Evolutionary conservation across 352 stramenopile genomes (phyloP).

Genomic region (Globisporangium radiosum): DNA sequence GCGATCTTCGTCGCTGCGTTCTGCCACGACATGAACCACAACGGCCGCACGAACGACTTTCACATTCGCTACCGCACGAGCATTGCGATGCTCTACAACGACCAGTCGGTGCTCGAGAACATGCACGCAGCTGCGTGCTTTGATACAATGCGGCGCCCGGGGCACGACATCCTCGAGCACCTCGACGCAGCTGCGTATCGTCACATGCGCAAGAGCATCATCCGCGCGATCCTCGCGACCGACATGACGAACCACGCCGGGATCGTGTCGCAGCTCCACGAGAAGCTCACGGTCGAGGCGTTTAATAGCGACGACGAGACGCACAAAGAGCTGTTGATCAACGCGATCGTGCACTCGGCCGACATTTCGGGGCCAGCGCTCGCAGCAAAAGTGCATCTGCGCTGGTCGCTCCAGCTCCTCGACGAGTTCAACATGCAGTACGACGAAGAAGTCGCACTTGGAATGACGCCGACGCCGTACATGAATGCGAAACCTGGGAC

Average conservation of each 20-base stretch:
- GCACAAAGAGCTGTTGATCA: constrained; percentile 59
- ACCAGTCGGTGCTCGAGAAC: constrained; percentile 86
- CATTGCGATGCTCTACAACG: constrained; percentile 83
- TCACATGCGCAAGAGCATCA: constrained; percentile 62
- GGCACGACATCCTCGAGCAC: constrained; percentile 61
- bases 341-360: constrained; percentile 71
- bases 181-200: constrained; percentile 29
- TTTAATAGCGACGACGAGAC: constrained; percentile 46
- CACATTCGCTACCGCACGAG: constrained; percentile 70
- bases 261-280: constrained; percentile 64
- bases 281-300: constrained; percentile 51
- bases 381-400: constrained; percentile 37
- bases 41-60: constrained; percentile 86
- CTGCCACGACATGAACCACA: constrained; percentile 87
- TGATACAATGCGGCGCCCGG: constrained; percentile 63
- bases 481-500: constrained; percentile 65
- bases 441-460: constrained; percentile 55
- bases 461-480: constrained; percentile 62
- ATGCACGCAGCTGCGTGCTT: constrained; percentile 81
- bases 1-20: constrained; percentile 75
- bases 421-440: constrained; percentile 84
- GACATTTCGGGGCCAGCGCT: constrained; percentile 76
- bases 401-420: constrained; percentile 59
- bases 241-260: constrained; percentile 77
- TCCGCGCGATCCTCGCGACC: constrained; percentile 74